Percentiles rank a stretch among this genome's conserved stretches.
These are phyloP conservation scores for Begonia peltatifolia DNA, from an alignment of 306 rosid genomes.

Conservation along the genomic window DNA sequence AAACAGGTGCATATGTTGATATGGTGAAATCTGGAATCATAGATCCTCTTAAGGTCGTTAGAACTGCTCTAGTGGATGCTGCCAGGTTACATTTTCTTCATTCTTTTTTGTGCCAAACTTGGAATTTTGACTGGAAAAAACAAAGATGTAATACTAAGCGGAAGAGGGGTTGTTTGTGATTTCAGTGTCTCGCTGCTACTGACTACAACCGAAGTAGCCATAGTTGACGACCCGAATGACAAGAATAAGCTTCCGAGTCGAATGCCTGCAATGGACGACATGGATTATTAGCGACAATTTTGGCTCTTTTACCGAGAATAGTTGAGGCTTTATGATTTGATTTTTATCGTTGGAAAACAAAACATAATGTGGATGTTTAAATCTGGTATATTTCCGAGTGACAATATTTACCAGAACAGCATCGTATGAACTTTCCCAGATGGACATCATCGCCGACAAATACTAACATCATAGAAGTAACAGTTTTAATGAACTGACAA, in stretches of 20 bases:
- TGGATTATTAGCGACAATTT: constrained; percentile 21
- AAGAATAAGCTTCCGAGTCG: constrained; percentile 52
- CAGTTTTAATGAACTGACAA: too few relatives aligned
- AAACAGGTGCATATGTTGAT: constrained; percentile 71
- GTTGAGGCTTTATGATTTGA: too few relatives aligned
- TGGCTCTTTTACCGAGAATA: too few relatives aligned
- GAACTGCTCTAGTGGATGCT: constrained; percentile 83
- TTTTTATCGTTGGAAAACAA: too few relatives aligned
- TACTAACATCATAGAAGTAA: too few relatives aligned
- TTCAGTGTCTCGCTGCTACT: constrained; percentile 66
- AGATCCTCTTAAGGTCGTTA: constrained; percentile 85
- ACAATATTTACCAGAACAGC: too few relatives aligned
- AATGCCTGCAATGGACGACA: constrained; percentile 55
- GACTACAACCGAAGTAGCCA: constrained; percentile 71
- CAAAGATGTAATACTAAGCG: background rate
- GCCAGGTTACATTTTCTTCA: constrained; percentile 47
- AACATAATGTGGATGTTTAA: too few relatives aligned
- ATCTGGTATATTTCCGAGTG: too few relatives aligned
- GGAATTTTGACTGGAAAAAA: too few relatives aligned
- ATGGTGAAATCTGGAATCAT: constrained; percentile 84
- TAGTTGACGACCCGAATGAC: constrained; percentile 36
- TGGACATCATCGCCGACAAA: too few relatives aligned
- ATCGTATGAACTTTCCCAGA: too few relatives aligned
- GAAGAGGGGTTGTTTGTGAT: background rate
- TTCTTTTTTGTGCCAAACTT: too few relatives aligned